Percentiles rank a stretch among this genome's conserved stretches.
phyloP scores from a whole-genome alignment of 2,329 filamentous ascomycete species.

The Neopestalotiopsis sp. region DNA sequence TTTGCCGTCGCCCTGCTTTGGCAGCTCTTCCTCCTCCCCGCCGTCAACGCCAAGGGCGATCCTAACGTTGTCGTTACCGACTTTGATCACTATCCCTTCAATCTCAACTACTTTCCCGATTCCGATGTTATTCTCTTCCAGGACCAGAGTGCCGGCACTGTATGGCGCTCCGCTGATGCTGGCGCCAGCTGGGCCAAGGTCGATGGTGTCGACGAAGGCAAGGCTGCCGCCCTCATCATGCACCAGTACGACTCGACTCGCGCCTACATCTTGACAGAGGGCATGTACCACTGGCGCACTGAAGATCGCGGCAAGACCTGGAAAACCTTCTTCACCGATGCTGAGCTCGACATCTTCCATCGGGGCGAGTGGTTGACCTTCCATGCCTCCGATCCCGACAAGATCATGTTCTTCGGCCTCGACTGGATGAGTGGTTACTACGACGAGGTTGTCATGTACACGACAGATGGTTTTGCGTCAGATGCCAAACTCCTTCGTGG shows the following conservation, averaged over 20 bases:
- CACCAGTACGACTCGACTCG: conserved; percentile 80
- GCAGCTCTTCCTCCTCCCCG: conserved; percentile 41
- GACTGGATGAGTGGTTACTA: conserved; percentile 70
- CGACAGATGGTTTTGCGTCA: conserved; percentile 81
- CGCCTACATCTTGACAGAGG: conserved; percentile 79
- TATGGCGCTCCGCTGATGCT: conserved; percentile 82
- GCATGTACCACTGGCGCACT: conserved; percentile 80
- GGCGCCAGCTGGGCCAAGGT: conserved; percentile 78
- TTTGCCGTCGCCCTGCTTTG: conserved; percentile 21
- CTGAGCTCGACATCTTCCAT: conserved; percentile 57
- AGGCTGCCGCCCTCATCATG: conserved; percentile 69
- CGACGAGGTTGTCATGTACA: conserved; percentile 72
- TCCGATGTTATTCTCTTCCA: conserved; percentile 82
- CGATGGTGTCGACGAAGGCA: conserved; percentile 67
- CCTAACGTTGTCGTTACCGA: conserved; percentile 70
- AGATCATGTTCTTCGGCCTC: conserved; percentile 84
- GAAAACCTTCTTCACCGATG: conserved; percentile 72
- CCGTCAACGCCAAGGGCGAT: conserved; percentile 60
- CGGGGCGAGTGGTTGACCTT: conserved; percentile 67
- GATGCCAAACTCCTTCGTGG: conserved; percentile 68
- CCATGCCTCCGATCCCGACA: conserved; percentile 82
- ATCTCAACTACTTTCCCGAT: conserved; percentile 89
- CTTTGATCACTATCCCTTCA: conserved; percentile 70
- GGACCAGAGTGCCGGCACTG: conserved; percentile 65
- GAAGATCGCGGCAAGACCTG: conserved; percentile 83